phyloP scores from a whole-genome alignment of 2,329 filamentous ascomycete species.

The Clathrospora elynae region DNA sequence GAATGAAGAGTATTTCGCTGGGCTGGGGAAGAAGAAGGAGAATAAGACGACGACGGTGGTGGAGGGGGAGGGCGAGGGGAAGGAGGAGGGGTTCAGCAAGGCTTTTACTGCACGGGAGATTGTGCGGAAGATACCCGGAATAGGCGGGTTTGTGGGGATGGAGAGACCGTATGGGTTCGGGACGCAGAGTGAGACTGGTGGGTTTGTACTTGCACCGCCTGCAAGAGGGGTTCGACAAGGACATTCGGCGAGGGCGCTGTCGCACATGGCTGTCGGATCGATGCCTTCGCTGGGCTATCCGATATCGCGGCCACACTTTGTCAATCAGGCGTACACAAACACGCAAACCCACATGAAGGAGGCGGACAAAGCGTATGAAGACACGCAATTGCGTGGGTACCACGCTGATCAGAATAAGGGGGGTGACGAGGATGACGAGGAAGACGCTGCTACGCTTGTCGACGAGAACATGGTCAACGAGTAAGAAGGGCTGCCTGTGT shows the following conservation, averaged over 20 bases:
- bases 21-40: background rate
- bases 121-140: background rate
- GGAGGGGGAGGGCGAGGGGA: background rate
- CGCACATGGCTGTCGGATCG: conserved; percentile 2
- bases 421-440: background rate
- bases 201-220: background rate
- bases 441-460: too few species aligned
- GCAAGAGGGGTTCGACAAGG: background rate
- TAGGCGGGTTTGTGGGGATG: background rate
- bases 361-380: background rate
- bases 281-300: background rate
- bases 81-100: background rate
- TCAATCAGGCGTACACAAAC: conserved; percentile 5
- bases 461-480: too few species aligned
- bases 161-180: conserved; percentile 18
- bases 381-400: background rate
- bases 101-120: conserved; percentile 4
- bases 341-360: background rate
- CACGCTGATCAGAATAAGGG: background rate
- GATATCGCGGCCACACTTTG: background rate
- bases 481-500: too few species aligned
- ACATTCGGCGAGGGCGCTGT: background rate
- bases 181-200: too few species aligned
- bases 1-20: conserved; percentile 9
- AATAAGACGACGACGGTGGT: background rate